Evolutionary conservation across 805 yeast species (phyloP), one percentile per base, ranked within the genome.

Genomic region (Spathaspora hagerdaliae): DNA sequence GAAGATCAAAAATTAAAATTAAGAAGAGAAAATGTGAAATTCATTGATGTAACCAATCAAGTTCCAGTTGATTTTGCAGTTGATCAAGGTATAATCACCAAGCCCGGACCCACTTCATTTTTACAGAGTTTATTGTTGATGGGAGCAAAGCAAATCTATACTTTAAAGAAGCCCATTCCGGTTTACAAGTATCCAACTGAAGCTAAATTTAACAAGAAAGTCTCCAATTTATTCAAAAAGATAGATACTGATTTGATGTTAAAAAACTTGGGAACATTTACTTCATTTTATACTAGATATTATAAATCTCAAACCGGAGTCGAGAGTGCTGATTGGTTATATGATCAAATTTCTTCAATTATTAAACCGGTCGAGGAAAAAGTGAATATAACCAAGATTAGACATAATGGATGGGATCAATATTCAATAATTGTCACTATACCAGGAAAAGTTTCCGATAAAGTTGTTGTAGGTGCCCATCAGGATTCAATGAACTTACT

Each of bases 381-480:
- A n/a, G 64, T 65, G 3, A 62, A 65, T 0, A 74, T 83, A 15
- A 54, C 62, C 32, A 75, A 77, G 44, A 69, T 87, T 49, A 65
- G 75, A 26, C 97, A 91, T 61, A 56, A 71, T 3, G 74, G 67
- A 1, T 91, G 96, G 96, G 73, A 69, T 51, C 97, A 91, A 64
- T 83, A 77, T 57, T 84, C 94, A 3, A 70, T 88, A 3, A 75
- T 91, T 42, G 87, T 87, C 8, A 70, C 75, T 12, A 73, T 91
- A 38, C 73, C 75, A 6, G 89, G 90, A 14, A 47, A 63, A 39
- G 51, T 66, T 32, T 57, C 64, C 34, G 76, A 76, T 19, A 72
- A 74, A 55, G 83, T 92, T 1, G 81, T 92, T 12, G 77, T 92
- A 35, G 97, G 97, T 1, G 86, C 95, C 26, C 98, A 92, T 66